Percentiles rank a stretch among this genome's conserved stretches.
These are phyloP conservation scores for Monilinia aucupariae DNA, from an alignment of 2,329 filamentous ascomycete species.

Conservation along the genomic window DNA sequence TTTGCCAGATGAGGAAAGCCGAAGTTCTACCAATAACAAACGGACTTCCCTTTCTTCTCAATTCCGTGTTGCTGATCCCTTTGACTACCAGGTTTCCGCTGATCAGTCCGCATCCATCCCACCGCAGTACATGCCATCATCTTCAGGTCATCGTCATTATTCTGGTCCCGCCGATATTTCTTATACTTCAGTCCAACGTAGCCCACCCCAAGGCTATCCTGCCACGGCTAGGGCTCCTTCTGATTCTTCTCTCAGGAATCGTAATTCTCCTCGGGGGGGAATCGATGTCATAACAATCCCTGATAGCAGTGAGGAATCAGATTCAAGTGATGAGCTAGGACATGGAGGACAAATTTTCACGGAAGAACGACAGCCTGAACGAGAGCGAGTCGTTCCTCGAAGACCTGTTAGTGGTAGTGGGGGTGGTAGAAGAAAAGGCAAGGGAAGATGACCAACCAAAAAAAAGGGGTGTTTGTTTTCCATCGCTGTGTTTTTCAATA, in stretches of 20 bases:
- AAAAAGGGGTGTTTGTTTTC: neutral
- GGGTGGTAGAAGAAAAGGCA: constrained; percentile 26
- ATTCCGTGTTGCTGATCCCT: constrained; percentile 33
- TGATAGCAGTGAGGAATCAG: constrained; percentile 20
- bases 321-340: constrained; percentile 31
- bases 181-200: constrained; percentile 32
- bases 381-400: constrained; percentile 16
- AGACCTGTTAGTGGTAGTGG: constrained; percentile 26
- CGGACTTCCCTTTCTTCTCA: constrained; percentile 33
- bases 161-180: constrained; percentile 35
- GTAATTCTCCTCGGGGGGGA: constrained; percentile 21
- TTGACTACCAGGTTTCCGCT: constrained; percentile 37
- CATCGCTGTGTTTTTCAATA: neutral
- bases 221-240: constrained; percentile 23
- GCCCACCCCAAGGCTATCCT: constrained; percentile 24
- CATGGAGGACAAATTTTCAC: constrained; percentile 31
- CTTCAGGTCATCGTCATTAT: constrained; percentile 31
- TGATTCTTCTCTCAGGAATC: constrained; percentile 24
- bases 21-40: constrained; percentile 39
- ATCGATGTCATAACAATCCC: constrained; percentile 20
- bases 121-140: constrained; percentile 34
- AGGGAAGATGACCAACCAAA: constrained; percentile 19
- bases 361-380: constrained; percentile 24
- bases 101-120: constrained; percentile 30
- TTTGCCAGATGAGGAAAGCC: constrained; percentile 45